These are phyloP conservation scores for Sanghuangporus weigelae DNA, from an alignment of 1,284 basidiomycete genomes.

Conservation along the genomic window DNA sequence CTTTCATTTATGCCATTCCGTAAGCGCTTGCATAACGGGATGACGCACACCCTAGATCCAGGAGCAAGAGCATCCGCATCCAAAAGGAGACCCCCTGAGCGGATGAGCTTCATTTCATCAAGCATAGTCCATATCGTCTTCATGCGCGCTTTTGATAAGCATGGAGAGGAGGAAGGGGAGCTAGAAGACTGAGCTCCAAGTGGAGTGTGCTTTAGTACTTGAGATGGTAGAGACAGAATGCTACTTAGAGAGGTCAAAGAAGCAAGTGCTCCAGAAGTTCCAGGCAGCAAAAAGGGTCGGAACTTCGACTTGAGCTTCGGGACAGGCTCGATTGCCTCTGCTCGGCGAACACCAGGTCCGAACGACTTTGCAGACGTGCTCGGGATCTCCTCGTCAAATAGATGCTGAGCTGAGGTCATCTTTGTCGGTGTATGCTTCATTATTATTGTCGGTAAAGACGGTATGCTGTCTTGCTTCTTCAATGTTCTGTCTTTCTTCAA, in stretches of 20 bases:
- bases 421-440: slow-evolving; percentile 7
- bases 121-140: slow-evolving; percentile 16
- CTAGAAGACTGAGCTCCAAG: not conserved
- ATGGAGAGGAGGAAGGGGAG: slow-evolving; percentile 9
- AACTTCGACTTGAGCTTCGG: not conserved
- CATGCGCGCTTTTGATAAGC: slow-evolving; percentile 13
- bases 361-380: not conserved
- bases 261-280: not conserved
- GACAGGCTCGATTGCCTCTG: not conserved
- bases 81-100: slow-evolving; percentile 10
- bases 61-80: slow-evolving; percentile 7
- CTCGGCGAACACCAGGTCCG: not conserved
- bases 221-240: not conserved
- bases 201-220: slow-evolving; percentile 13
- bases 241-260: not conserved
- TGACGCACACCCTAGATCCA: slow-evolving; percentile 3
- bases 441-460: slow-evolving; percentile 10
- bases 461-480: not conserved
- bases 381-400: not conserved
- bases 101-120: slow-evolving; percentile 16
- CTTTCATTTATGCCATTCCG: slow-evolving; percentile 7
- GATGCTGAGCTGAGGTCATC: not conserved
- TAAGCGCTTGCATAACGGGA: slow-evolving; percentile 13
- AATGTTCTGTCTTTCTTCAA: not conserved
- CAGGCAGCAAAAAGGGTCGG: slow-evolving; percentile 1